Percentiles rank a stretch among this genome's conserved stretches.
These are phyloP conservation scores for Onygenales sp. DNA, from an alignment of 2,329 filamentous ascomycete species.

Conservation along the genomic window DNA sequence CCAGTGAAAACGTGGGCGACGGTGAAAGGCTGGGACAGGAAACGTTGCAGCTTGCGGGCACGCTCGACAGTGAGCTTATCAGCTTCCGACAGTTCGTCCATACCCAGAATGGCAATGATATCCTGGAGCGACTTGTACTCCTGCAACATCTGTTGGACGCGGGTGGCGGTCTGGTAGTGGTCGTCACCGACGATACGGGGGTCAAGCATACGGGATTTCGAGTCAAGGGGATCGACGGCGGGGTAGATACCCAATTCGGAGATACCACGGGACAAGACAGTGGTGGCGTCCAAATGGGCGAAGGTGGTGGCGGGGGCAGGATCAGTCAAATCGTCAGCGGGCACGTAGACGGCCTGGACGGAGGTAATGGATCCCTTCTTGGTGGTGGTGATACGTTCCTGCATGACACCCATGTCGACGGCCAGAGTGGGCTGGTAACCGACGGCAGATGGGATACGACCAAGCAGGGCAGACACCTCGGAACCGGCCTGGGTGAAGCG, in stretches of 20 bases:
- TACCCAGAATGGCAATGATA: conserved; percentile 99
- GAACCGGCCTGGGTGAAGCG: conserved; percentile 99
- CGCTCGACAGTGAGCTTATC: conserved; percentile 99
- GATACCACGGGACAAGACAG: conserved; percentile 99
- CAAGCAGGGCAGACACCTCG: conserved; percentile 97
- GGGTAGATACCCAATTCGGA: conserved; percentile 99
- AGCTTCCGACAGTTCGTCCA: conserved; percentile 98
- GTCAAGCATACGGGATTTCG: conserved; percentile 98
- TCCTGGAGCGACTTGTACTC: conserved; percentile 99
- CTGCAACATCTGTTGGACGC: conserved; percentile 98
- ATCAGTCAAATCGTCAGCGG: conserved; percentile 99
- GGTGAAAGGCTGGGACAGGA: conserved; percentile 98
- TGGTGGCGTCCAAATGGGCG: conserved; percentile 99
- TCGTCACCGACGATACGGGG: conserved; percentile 97
- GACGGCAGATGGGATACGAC: conserved; percentile 99
- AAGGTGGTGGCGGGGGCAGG: conserved; percentile 98
- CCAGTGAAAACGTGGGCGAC: conserved; percentile 61
- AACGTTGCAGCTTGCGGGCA: conserved; percentile 99
- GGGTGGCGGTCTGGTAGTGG: conserved; percentile 90
- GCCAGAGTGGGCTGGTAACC: conserved; percentile 99
- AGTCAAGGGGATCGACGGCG: conserved; percentile 98
- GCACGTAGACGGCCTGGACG: conserved; percentile 99
- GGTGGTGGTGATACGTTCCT: conserved; percentile 99
- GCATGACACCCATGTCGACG: conserved; percentile 98
- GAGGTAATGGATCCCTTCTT: conserved; percentile 99